Evolutionary conservation across 1,284 basidiomycete species (phyloP), one percentile per base, ranked within the genome.

Genomic region (Tausonia pullulans): DNA sequence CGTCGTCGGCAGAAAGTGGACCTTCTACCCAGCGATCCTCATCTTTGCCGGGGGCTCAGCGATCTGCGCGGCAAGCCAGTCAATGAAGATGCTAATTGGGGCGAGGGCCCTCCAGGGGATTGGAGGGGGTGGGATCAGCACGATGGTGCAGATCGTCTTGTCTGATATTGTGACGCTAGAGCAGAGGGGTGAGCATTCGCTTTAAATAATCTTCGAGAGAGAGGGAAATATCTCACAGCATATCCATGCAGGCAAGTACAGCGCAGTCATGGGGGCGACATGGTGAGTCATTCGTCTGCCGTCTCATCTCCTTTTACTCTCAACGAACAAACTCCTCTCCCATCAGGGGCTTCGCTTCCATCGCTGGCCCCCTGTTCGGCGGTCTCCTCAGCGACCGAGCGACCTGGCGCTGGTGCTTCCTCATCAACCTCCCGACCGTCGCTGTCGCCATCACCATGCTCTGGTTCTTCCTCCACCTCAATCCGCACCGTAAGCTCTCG

Each of bases 61-160:
- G 0, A 43, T 76, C 9, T 72, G 70, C 53, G 74, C 71, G 13
- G 72, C 73, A 10, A 71, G 72, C 16, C 71, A 73, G 58, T 69
- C 62, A 63, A 71, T 72, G 68, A 69, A 68, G 11, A 72, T 71
- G 71, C 61, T 74, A 53, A 70, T 70, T 55, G 68, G 70, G 27
- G 69, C 68, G 10, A 62, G 74, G 45, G 70, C 75, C 3, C 69
- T 81, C 3, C 80, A 81, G 64, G 80, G 80, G 13, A 70, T 82
- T 55, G 81, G 82, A 7, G 79, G 78, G 6, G 81, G 81, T 8
- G 78, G 78, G 5, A 79, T 82, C 62, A n/a, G 43, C 27, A 27
- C 27, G 27, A 27, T 27, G 27, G 27, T 27, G 27, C 27, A 27
- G 27, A 27, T 27, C 27, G 27, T 27, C 27, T 27, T 27, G 27